Evolutionary conservation across 1,284 basidiomycete genomes (phyloP).

Genomic region (Ganoderma boninense): DNA sequence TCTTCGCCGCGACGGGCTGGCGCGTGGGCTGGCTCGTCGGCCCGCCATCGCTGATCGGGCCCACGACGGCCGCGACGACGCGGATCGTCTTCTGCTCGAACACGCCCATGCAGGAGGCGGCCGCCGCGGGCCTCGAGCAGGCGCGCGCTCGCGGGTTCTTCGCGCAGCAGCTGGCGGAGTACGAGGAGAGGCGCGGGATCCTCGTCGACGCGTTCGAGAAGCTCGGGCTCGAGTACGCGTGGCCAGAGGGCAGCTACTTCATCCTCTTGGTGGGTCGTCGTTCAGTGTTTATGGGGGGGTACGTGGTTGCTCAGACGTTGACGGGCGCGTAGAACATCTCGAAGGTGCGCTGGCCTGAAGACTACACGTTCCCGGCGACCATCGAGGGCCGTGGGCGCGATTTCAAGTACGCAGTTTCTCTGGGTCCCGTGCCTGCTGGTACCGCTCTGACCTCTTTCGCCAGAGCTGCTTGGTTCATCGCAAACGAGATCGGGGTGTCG

Average conservation of each 20-base stretch:
- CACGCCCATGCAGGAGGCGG: conserved; percentile 91
- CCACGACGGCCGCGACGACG: conserved; percentile 90
- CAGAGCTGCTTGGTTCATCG: conserved; percentile 91
- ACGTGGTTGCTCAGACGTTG: not conserved
- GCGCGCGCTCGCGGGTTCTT: conserved; percentile 83
- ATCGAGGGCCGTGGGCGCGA: conserved; percentile 85
- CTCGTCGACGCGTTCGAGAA: conserved; percentile 83
- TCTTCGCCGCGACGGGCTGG: conserved; percentile 98
- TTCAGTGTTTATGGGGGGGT: not conserved
- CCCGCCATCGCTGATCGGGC: conserved; percentile 81
- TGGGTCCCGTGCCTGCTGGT: no score
- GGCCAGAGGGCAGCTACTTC: conserved; percentile 91
- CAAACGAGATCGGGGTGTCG: conserved; percentile 87
- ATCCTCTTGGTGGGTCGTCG: conserved; percentile 73
- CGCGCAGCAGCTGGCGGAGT: conserved; percentile 79
- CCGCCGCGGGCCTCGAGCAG: conserved; percentile 85
- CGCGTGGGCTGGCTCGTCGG: conserved; percentile 96
- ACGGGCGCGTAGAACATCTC: conserved; percentile 72
- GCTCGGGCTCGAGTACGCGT: conserved; percentile 86
- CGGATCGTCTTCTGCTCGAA: conserved; percentile 96
- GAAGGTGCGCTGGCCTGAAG: conserved; percentile 78
- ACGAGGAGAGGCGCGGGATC: conserved; percentile 81
- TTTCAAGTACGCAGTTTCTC: conserved; percentile 67
- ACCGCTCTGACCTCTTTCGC: not conserved
- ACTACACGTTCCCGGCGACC: conserved; percentile 81